Base-by-base conservation (phyloP, 345 rosid genomes). In the Barbarea vulgaris region DNA sequence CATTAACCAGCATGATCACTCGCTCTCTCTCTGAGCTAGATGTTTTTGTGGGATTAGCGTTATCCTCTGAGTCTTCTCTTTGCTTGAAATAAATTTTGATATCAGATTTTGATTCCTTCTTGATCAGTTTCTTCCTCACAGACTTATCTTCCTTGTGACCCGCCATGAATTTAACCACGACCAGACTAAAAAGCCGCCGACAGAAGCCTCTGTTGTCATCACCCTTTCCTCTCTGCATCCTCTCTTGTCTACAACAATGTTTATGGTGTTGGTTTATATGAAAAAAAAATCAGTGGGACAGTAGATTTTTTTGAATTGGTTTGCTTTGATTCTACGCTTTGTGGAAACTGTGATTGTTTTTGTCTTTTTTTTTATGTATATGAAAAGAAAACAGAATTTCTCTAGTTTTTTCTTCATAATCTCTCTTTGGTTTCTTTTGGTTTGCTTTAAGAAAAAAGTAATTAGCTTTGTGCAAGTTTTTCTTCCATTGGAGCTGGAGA, bases 311-410 rank as follows among this genome's bases (percentile, higher is more conserved):
- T 27, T 22, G 22, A 15, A 46, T 50, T 39, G 51, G 63, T 14
- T 71, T 77, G 81, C 81, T 77, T 77, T 77, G 74, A 68, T 73
- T 79, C 79, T 63, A 79, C 74, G 75, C 79, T 76, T 79, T 79
- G 72, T 1, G 13, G 27, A 25, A 79, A 74, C 19, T 69, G 78
- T 73, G 66, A 46, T 55, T 66, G 72, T 27, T 61, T 75, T 67
- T 67, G 12, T 36, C 56, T 60, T 60, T 52, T 46, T 44, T 2
- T 60, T 17, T 5, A n/a, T n/a, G n/a, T 36, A 12, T 31, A 9
- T 54, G 17, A 44, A 47, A 36, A 34, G 61, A 76, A 60, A 70
- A 54, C 37, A 51, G 25, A 50, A 66, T 4, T 51, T 66, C 2
- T 67, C 73, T 41, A 36, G 69, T 73, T 73, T 78, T 64, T 72